Base-by-base conservation (phyloP, 2,329 filamentous ascomycete genomes). In the Dryadomyces quercivorus region DNA sequence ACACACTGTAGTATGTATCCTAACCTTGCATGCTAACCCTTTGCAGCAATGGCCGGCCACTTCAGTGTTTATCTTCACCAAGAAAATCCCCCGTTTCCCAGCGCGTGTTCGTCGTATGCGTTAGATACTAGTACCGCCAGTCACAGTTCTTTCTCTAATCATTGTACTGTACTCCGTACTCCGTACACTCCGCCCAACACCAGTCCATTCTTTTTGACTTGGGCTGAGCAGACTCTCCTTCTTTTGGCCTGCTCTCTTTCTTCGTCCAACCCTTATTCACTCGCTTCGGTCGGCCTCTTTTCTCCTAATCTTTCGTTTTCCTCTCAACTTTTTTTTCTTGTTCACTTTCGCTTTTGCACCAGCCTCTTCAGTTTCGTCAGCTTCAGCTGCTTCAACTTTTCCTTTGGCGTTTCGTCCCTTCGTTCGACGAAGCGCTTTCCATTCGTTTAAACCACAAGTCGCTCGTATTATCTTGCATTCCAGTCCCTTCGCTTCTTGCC, bases 271-370 rank as follows among this genome's bases (percentile, higher is more conserved):
- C 36, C 12, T 40, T 45, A n/a, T 36, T 52, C 40, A 46, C 31
- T 52, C 50, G 38, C 38, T 51, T 43, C 38, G 21, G 21, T 20
- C 26, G 46, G 10, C 18, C 22, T 44, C 12, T n/a, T 21, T 18
- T 50, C 20, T n/a, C 18, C 45, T 36, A 26, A 40, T 26, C 20
- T 49, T 53, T 34, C 36, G 6, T 26, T 44, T 50, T 50, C 34
- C 34, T 50, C 18, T 50, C 49, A 38, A 42, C 13, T 48, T n/a
- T 20, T 13, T 46, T 36, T 20, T 31, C 21, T 48, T 34, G 15
- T 49, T 44, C 42, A n/a, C 42, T 42, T 55, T 48, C 46, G 43
- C 48, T 50, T 46, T 54, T 45, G 26, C 26, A 31, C 26, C 26
- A 31, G 26, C 26, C 26, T 4, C 26, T 50, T 40, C 38, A 9